phyloP scores from a whole-genome alignment of 495 filamentous ascomycete species.

The Talaromyces thailandensis region DNA sequence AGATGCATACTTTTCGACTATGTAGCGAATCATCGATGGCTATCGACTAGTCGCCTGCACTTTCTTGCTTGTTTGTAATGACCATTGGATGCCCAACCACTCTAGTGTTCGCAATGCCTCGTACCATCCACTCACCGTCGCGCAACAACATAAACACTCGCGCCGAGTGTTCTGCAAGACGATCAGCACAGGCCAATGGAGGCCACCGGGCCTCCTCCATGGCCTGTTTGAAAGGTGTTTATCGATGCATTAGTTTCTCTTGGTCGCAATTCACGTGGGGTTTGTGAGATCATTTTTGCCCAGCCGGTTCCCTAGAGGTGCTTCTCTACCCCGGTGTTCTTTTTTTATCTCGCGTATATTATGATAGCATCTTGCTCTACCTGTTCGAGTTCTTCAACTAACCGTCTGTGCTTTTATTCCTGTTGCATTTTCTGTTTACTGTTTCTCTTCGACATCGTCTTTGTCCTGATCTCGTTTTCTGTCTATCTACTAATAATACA shows the following conservation, averaged over 20 bases:
- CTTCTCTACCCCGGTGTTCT: neutral
- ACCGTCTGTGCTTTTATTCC: slow-evolving; percentile 14
- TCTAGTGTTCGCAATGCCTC: neutral
- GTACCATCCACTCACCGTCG: neutral
- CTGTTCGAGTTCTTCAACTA: slow-evolving; percentile 10
- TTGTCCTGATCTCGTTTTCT: slow-evolving; percentile 10
- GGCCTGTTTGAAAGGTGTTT: neutral
- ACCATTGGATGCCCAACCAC: neutral
- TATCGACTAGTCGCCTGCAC: neutral
- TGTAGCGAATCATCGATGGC: neutral
- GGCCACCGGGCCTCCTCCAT: neutral
- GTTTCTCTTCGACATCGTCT: slow-evolving; percentile 9
- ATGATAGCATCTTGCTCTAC: slow-evolving; percentile 15
- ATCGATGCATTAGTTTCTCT: neutral
- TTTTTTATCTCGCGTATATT: slow-evolving; percentile 12
- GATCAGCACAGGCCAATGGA: slow-evolving; percentile 2
- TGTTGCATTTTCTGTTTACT: slow-evolving; percentile 10
- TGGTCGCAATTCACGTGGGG: neutral
- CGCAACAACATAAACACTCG: neutral
- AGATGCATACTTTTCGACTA: neutral
- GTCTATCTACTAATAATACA: slow-evolving; percentile 6
- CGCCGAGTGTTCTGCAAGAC: neutral
- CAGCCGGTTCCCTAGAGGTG: neutral
- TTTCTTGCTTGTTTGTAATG: neutral
- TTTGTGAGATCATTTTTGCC: neutral